Base-by-base conservation (phyloP, 495 filamentous ascomycete species). In the Aspergillus leporis region DNA sequence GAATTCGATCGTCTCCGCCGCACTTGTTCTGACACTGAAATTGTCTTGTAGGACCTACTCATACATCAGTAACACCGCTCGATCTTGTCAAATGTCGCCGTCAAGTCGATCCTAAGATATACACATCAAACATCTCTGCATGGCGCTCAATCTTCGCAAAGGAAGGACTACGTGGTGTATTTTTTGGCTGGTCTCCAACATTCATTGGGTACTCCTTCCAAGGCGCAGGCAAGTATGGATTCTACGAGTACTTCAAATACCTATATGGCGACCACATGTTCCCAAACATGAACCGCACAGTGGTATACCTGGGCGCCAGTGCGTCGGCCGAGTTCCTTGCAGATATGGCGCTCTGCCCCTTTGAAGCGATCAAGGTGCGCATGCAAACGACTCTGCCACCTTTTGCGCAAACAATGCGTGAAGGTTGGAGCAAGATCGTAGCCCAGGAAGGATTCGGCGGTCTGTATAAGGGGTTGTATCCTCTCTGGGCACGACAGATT, bases 201-300 rank as follows among this genome's bases (percentile, higher is more conserved):
- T 84, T 88, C 56, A 68, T 88, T 9, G 87, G 86, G 32, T 90
- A 90, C 78, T 85, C 81, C 36, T 78, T 88, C 63, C 87, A 90
- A 62, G 87, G 87, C n/a, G 86, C 85, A 51, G 87, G 87, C n/a
- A 90, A 90, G 70, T 90, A 90, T 67, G 87, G 87, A 14, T 82
- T 88, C 72, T 90, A 90, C 67, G 87, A 90, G 58, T 82, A 88
- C 67, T 90, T 90, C 81, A 90, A 90, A 66, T 79, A 90, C 71
- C 64, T 81, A 23, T 90, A 90, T 70, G 86, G 86, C 60, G 84
- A 89, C 55, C 74, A 77, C 55, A 51, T 87, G 32, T 87, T 87
- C 71, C 85, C 86, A 3, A 74, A 81, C 52, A 69, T 67, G 50
- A 86, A 87, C 69, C 84, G 84, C 66, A 88, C 87, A 0, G 62